Conservation (phyloP, 1,284 basidiomycete species). For the Leccinum solheimii region DNA sequence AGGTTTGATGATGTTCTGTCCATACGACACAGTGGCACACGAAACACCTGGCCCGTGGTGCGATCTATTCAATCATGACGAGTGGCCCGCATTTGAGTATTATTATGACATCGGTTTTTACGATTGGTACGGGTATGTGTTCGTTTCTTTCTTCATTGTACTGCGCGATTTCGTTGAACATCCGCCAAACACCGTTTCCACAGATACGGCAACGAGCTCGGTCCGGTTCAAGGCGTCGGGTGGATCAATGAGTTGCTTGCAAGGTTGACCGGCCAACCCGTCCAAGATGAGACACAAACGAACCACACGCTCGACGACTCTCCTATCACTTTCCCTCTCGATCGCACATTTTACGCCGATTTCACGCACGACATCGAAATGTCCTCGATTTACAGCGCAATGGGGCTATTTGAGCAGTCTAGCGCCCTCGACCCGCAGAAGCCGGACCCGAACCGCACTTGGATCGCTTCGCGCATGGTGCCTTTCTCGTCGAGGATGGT, state of each 20-base stretch:
- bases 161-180: not conserved
- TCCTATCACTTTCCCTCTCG: constrained; percentile 69
- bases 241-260: constrained; percentile 84
- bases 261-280: constrained; percentile 61
- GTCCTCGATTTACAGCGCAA: constrained; percentile 68
- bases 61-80: constrained; percentile 54
- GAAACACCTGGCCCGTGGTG: constrained; percentile 69
- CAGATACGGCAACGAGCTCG: constrained; percentile 65
- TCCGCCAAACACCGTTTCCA: not conserved
- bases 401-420: constrained; percentile 60
- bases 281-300: constrained; percentile 71
- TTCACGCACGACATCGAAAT: constrained; percentile 86
- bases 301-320: constrained; percentile 73
- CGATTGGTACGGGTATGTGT: constrained; percentile 65
- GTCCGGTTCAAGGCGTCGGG: constrained; percentile 76
- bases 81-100: constrained; percentile 69
- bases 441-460: constrained; percentile 29
- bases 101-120: constrained; percentile 71
- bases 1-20: constrained; percentile 70
- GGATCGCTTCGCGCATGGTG: not conserved
- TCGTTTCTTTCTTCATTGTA: not conserved
- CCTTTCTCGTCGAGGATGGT: not conserved
- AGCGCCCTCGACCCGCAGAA: constrained; percentile 44
- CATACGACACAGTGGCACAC: constrained; percentile 68
- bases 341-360: constrained; percentile 39